These are phyloP conservation scores for Aspergillus flavus DNA, from an alignment of 2,329 filamentous ascomycete genomes.

Conservation along the genomic window DNA sequence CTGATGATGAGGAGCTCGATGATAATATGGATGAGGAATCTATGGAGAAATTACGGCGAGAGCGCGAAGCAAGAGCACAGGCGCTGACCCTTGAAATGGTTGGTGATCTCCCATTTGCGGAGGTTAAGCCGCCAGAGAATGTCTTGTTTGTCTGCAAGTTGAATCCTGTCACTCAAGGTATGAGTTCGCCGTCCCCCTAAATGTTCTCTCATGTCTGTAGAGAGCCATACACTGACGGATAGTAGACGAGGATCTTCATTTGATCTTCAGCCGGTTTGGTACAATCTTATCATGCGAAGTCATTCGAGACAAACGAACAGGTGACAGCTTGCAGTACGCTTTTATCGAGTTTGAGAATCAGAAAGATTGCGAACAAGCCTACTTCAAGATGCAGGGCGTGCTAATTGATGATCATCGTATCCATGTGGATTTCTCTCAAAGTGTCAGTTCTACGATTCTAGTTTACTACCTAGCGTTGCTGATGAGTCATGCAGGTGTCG, in stretches of 20 bases:
- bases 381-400: slow-evolving; percentile 98
- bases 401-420: slow-evolving; percentile 96
- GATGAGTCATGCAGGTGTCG: slow-evolving; percentile 51
- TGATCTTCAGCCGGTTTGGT: slow-evolving; percentile 96
- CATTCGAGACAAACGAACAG: slow-evolving; percentile 89
- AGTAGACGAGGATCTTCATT: slow-evolving; percentile 81
- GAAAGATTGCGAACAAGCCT: slow-evolving; percentile 88
- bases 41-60: slow-evolving; percentile 76
- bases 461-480: slow-evolving; percentile 18
- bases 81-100: slow-evolving; percentile 97
- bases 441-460: slow-evolving; percentile 58
- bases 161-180: slow-evolving; percentile 85
- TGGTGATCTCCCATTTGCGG: slow-evolving; percentile 93
- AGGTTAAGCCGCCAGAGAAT: slow-evolving; percentile 96
- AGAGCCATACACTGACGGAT: slow-evolving; percentile 3
- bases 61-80: slow-evolving; percentile 89
- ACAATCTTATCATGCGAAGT: slow-evolving; percentile 95
- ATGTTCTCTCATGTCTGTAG: not conserved
- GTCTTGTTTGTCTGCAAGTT: slow-evolving; percentile 98
- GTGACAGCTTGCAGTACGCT: slow-evolving; percentile 93
- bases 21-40: slow-evolving; percentile 79
- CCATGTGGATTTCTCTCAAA: slow-evolving; percentile 98
- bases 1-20: slow-evolving; percentile 80
- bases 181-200: slow-evolving; percentile 12
- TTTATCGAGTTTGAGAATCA: slow-evolving; percentile 97